Conservation (phyloP, 495 filamentous ascomycete genomes). For the Aspergillus hancockii region DNA sequence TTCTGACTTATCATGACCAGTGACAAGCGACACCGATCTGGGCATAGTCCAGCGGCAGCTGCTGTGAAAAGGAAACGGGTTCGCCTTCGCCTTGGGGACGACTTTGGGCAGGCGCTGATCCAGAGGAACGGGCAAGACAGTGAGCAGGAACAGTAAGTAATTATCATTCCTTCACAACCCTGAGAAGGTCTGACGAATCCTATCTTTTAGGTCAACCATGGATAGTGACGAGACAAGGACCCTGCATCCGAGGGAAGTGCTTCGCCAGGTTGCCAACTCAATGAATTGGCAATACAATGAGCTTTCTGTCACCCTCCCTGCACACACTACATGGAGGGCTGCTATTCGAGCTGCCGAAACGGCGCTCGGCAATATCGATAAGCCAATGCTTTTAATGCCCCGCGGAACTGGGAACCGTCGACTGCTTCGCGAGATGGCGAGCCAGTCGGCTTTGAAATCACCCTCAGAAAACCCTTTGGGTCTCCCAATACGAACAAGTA, state of each 20-base stretch:
- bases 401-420: slow-evolving; percentile 8
- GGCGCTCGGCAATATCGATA: slow-evolving; percentile 13
- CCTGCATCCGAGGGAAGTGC: slow-evolving; percentile 18
- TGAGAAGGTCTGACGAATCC: neutral
- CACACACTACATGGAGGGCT: slow-evolving; percentile 12
- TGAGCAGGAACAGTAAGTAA: neutral
- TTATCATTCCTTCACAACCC: neutral
- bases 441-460: neutral
- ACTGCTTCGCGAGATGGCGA: slow-evolving; percentile 12
- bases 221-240: neutral
- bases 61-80: too few species aligned
- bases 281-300: slow-evolving; percentile 15
- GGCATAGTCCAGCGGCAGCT: too few species aligned
- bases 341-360: slow-evolving; percentile 14
- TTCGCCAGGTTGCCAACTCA: slow-evolving; percentile 14
- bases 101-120: too few species aligned
- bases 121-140: too few species aligned
- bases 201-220: neutral
- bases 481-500: too few species aligned
- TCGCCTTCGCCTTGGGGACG: too few species aligned
- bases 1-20: neutral
- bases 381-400: slow-evolving; percentile 14
- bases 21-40: too few species aligned
- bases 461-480: neutral
- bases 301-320: slow-evolving; percentile 19